Evolutionary conservation across 192 early-diverging fungal species (phyloP), one percentile per base, ranked within the genome.

Genomic region (Backusella circina): DNA sequence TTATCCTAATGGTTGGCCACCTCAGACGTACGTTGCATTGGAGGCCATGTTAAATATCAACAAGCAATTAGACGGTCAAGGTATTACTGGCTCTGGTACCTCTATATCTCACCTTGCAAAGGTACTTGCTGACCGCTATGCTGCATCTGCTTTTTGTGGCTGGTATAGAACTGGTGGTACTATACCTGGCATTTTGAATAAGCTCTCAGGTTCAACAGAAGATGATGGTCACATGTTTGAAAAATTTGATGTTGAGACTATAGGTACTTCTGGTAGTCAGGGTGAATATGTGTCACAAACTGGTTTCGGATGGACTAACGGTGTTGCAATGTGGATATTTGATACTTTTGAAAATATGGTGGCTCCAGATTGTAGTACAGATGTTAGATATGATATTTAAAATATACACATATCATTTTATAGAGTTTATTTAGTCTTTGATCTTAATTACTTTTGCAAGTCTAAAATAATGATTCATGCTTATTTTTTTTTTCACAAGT

Each of bases 221-320:
- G 92, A 92, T 70, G 74, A 77, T 2, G 92, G 92, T 1, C 88
- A 91, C 67, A 92, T 93, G 80, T 92, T 91, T 85, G 92, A 93
- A 83, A 93, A 93, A 82, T 92, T 86, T 71, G 85, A 87, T 75
- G 87, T 85, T n/a, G 70, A 67, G 26, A n/a, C 38, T 1, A 36
- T 90, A 0, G 88, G 88, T 37, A 64, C 50, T 3, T 70, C 85
- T 28, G 92, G 90, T 35, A 79, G 75, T 9, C 90, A 90, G 35
- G 92, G 92, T 68, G 92, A 93, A 79, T 92, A 93, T 73, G 75
- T 74, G 1, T 90, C 91, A 13, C 91, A 92, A 78, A 80, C 80
- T 28, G 92, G 92, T 6, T 93, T 93, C 82, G 92, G 92, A 0
- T 93, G 92, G 92, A 91, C 92, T 13, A 93, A 93, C 71, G 91